phyloP scores from a whole-genome alignment of 805 yeast species.

The Kregervanrija fluxuum region DNA sequence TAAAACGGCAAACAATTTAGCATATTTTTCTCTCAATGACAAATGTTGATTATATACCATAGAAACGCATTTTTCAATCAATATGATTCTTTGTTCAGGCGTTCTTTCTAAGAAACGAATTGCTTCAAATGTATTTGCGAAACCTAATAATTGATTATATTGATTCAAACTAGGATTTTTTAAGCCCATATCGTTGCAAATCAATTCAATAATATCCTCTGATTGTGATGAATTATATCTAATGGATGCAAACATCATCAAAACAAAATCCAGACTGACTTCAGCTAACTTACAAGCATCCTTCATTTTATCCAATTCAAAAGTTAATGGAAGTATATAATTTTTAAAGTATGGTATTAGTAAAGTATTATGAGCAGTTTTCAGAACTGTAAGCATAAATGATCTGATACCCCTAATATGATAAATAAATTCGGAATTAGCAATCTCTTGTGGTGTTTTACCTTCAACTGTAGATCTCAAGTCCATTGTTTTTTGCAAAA shows the following conservation, averaged over 20 bases:
- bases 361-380: constrained; percentile 45
- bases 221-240: constrained; percentile 38
- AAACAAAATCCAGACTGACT: constrained; percentile 44
- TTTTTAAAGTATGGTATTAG: constrained; percentile 44
- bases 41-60: constrained; percentile 56
- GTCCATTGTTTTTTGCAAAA: constrained; percentile 38
- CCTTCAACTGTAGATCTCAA: constrained; percentile 24
- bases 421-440: constrained; percentile 54
- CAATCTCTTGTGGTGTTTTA: constrained; percentile 46
- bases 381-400: constrained; percentile 49
- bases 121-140: constrained; percentile 64
- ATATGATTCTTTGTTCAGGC: constrained; percentile 35
- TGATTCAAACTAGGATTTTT: constrained; percentile 50
- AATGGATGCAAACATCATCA: constrained; percentile 39
- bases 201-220: constrained; percentile 35
- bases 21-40: constrained; percentile 70
- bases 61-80: constrained; percentile 45
- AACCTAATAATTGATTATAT: constrained; percentile 55
- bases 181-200: constrained; percentile 33
- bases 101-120: constrained; percentile 54
- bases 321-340: constrained; percentile 61
- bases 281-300: constrained; percentile 74
- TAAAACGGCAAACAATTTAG: constrained; percentile 70
- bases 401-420: constrained; percentile 57
- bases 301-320: constrained; percentile 56